These are phyloP conservation scores for Pichia manshurica DNA, from an alignment of 805 yeast species.

Conservation along the genomic window DNA sequence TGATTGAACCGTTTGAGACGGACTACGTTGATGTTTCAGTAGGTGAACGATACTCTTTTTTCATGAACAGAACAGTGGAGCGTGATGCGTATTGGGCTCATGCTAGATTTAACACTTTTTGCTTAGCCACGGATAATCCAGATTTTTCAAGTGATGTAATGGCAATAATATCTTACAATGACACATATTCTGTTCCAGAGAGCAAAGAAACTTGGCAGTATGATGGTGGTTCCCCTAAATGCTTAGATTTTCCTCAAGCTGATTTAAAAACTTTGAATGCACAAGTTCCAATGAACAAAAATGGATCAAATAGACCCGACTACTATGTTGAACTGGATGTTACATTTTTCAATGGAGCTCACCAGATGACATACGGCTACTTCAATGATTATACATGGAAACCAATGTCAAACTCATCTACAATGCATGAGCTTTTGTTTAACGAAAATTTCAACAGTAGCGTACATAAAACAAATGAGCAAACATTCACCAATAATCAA, in stretches of 20 bases:
- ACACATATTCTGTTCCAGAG: slow-evolving; percentile 39
- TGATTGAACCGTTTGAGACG: slow-evolving; percentile 37
- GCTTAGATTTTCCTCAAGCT: slow-evolving; percentile 18
- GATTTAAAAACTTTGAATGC: slow-evolving; percentile 14
- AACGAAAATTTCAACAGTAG: slow-evolving; percentile 34
- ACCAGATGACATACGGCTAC: slow-evolving; percentile 15
- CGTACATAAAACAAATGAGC: slow-evolving; percentile 51
- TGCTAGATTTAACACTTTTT: slow-evolving; percentile 19
- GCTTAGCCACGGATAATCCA: slow-evolving; percentile 16
- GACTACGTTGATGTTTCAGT: slow-evolving; percentile 18
- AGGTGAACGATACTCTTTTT: slow-evolving; percentile 22
- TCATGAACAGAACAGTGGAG: slow-evolving; percentile 11
- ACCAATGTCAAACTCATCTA: slow-evolving; percentile 62
- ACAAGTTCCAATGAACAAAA: slow-evolving; percentile 11
- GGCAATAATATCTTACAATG: slow-evolving; percentile 16
- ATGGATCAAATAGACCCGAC: slow-evolving; percentile 16
- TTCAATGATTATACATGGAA: slow-evolving; percentile 18
- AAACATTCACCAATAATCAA: slow-evolving; percentile 37
- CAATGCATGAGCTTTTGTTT: slow-evolving; percentile 84
- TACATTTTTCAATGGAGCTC: slow-evolving; percentile 14
- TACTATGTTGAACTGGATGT: slow-evolving; percentile 13
- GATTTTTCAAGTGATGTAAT: slow-evolving; percentile 17
- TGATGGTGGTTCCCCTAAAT: slow-evolving; percentile 16
- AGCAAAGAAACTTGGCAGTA: slow-evolving; percentile 36
- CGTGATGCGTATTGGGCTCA: slow-evolving; percentile 13